phyloP scores from a whole-genome alignment of 768 basidiomycete species.

The Mycena amicta region DNA sequence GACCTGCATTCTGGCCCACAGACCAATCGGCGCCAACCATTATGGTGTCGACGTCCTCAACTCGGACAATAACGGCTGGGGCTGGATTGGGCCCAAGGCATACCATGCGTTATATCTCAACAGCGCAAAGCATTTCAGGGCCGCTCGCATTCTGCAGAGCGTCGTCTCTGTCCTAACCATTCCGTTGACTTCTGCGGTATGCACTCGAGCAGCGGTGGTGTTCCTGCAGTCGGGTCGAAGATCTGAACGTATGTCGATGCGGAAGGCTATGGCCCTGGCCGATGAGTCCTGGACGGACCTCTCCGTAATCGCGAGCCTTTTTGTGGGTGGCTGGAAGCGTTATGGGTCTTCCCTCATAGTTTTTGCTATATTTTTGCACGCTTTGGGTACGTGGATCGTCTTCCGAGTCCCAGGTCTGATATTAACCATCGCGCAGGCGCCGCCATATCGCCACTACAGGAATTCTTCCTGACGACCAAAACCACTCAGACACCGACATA shows the following conservation, averaged over 20 bases:
- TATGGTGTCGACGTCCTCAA: slow-evolving; percentile 9
- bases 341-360: slow-evolving; percentile 13
- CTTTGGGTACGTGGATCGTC: slow-evolving; percentile 4
- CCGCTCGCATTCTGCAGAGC: slow-evolving; percentile 4
- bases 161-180: slow-evolving; percentile 10
- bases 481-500: slow-evolving; percentile 14
- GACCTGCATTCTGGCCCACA: slow-evolving; percentile 11
- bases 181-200: slow-evolving; percentile 6
- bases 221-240: slow-evolving; percentile 6
- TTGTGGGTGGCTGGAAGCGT: neutral
- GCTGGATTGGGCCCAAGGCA: neutral
- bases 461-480: slow-evolving; percentile 10
- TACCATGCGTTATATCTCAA: slow-evolving; percentile 6
- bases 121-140: slow-evolving; percentile 10
- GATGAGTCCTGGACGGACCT: slow-evolving; percentile 8
- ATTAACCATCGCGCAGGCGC: slow-evolving; percentile 3
- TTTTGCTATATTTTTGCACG: slow-evolving; percentile 8
- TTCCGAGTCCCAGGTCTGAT: neutral
- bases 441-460: slow-evolving; percentile 14
- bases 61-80: slow-evolving; percentile 5
- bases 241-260: neutral
- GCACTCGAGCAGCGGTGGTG: slow-evolving; percentile 11
- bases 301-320: neutral
- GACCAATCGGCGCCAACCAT: slow-evolving; percentile 14
- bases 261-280: slow-evolving; percentile 10